Evolutionary conservation across 2,329 filamentous ascomycete species (phyloP).

Genomic region (Lasiodiplodia sp.): DNA sequence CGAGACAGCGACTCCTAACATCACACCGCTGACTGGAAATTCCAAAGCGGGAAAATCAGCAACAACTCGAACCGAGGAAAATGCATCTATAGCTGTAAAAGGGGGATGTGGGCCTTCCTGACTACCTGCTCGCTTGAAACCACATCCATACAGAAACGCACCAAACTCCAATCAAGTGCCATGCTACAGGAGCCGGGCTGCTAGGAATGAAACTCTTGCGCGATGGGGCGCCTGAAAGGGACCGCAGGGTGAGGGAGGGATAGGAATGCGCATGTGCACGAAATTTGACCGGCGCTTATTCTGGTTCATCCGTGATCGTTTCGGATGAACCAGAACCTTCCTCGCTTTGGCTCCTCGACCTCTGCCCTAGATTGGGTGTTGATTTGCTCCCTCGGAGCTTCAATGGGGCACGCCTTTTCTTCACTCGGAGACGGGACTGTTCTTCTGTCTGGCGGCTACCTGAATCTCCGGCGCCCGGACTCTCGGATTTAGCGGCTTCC

Average conservation of each 20-base stretch:
- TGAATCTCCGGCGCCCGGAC: slow-evolving; percentile 35
- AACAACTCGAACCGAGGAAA: neutral
- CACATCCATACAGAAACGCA: neutral
- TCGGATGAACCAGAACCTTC: slow-evolving; percentile 1
- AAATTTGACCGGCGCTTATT: neutral
- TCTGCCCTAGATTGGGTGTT: neutral
- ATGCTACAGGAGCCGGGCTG: neutral
- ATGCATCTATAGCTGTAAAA: slow-evolving; percentile 8
- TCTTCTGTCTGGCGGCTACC: slow-evolving; percentile 36
- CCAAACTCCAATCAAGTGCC: neutral
- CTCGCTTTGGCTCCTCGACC: neutral
- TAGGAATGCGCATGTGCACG: no score
- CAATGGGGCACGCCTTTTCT: slow-evolving; percentile 4
- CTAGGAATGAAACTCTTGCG: neutral
- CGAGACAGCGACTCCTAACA: neutral
- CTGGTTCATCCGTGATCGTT: neutral
- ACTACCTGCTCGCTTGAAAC: neutral
- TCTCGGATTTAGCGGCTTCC: slow-evolving; percentile 36
- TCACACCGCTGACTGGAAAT: neutral
- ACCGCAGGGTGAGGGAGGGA: neutral
- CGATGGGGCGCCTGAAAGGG: neutral
- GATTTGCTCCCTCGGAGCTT: slow-evolving; percentile 8
- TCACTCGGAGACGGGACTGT: slow-evolving; percentile 36
- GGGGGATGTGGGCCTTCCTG: neutral
- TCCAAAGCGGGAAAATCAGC: neutral